Evolutionary conservation across 192 early-diverging fungal genomes (phyloP), one percentile per base, ranked within the genome.

Genomic region (Entomortierella lignicola): DNA sequence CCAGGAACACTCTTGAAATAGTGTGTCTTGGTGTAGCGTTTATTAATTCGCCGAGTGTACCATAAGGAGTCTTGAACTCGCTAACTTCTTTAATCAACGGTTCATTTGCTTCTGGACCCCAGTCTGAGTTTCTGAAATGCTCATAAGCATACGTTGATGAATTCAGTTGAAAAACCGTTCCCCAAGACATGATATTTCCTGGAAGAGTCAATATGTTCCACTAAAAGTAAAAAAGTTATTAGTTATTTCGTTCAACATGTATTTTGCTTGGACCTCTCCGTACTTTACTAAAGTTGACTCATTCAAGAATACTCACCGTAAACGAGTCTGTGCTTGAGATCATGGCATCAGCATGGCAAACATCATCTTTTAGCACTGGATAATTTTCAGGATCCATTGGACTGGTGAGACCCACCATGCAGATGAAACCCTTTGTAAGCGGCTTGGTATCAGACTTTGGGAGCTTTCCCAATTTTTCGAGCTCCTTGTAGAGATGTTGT

Each of bases 381-480:
- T 7, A 37, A 37, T 37, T 10, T 37, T 37, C 34, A 37, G 42
- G 23, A 41, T 67, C 55, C 27, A 67, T 29, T 21, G 54, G 54
- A 42, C n/a, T 42, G 26, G 65, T 67, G 26, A 48, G 55, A 32
- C 65, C 65, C 12, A 67, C 53, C 47, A 67, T 32, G 41, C 65
- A 57, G 11, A 67, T 55, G 43, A 42, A 55, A 41, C 55, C 32
- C 30, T 47, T 48, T 47, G 65, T 39, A 2, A 67, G 55, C 48
- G 65, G 55, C 55, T 55, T 52, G 13, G 30, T 29, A 56, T 67
- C 65, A 29, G 65, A 67, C 17, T 52, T 54, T 56, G 65, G 65
- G 18, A 50, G 47, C 26, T 56, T 48, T 4, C 56, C 29, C 1
- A 42, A 39, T 27, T 67, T 54, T 11, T 57, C 44, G 15, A 44